Evolutionary conservation across 2,329 filamentous ascomycete genomes (phyloP), one percentile per base, ranked within the genome.

Genomic region (Trichoderma sp.): DNA sequence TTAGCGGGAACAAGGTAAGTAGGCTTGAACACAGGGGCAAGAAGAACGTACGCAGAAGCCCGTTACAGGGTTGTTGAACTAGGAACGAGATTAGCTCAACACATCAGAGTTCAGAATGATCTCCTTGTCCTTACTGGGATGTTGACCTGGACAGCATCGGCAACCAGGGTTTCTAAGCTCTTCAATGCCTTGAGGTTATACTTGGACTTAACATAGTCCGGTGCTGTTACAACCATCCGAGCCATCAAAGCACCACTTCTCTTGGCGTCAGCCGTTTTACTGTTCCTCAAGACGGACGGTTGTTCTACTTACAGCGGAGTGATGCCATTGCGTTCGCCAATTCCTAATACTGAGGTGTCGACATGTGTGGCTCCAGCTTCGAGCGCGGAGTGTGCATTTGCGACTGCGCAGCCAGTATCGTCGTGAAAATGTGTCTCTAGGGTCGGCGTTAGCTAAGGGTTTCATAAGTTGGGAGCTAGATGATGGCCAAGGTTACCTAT

Each of bases 101-200:
- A 17, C 36, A 43, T 43, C 15, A 43, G 36, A 43, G 36, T 43
- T 47, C 43, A 47, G n/a, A 47, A 47, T 47, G 17, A 8, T 47
- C n/a, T 47, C 15, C 36, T 47, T 47, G 17, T 47, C 8, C 43
- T 47, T 47, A 47, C 43, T 12, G 76, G 76, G 7, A 77, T 68
- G 53, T 77, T 78, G 23, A 63, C n/a, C 26, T 74, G 68, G 47
- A 74, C 73, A 17, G 36, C 36, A 43, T 43, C 36, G 36, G 93
- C 92, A 67, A 97, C 93, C 36, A 43, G 36, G 36, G 36, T 43
- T 43, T 43, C 36, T 17, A 70, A 95, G 84, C 78, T 95, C 92
- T 84, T 97, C 93, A 73, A 95, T 88, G 93, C 94, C 82, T 93
- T 87, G 71, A 97, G 88, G 84, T 93, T 93, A 86, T 97, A 97